Evolutionary conservation across 2,329 filamentous ascomycete species (phyloP).

Genomic region (Aureobasidium sp.): DNA sequence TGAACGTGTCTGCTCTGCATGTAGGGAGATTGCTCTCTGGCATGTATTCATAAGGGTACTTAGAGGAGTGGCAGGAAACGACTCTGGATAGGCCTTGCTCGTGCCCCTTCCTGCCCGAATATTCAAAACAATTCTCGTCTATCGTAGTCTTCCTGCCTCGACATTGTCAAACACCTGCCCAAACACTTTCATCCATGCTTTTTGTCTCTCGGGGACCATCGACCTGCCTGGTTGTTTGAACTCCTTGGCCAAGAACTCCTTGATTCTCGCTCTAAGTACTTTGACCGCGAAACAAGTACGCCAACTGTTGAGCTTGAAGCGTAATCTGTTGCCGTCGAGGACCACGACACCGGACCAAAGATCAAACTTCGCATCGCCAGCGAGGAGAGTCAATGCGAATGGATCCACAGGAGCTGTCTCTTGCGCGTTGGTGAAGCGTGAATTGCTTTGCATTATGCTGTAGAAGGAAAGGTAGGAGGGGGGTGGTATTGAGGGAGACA

Average conservation of each 20-base stretch:
- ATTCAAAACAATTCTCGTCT: not conserved
- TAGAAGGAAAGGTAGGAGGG: slow-evolving; percentile 89
- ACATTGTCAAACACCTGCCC: slow-evolving; percentile 24
- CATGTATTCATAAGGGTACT: no score
- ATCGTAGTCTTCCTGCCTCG: not conserved
- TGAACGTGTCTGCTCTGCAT: no score
- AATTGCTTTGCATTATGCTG: slow-evolving; percentile 89
- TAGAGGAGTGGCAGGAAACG: no score
- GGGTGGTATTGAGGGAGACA: slow-evolving; percentile 30
- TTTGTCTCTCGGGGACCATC: slow-evolving; percentile 32
- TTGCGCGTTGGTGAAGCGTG: slow-evolving; percentile 79
- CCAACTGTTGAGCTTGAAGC: slow-evolving; percentile 82
- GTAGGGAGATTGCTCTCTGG: no score
- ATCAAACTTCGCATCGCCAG: slow-evolving; percentile 84
- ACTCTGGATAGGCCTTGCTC: no score
- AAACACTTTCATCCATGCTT: slow-evolving; percentile 37
- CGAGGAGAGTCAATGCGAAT: slow-evolving; percentile 75
- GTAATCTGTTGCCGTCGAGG: slow-evolving; percentile 78
- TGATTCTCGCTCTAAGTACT: slow-evolving; percentile 62
- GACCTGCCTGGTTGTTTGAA: slow-evolving; percentile 51
- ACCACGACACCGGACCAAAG: slow-evolving; percentile 82
- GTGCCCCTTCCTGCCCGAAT: no score
- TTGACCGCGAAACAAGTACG: slow-evolving; percentile 88
- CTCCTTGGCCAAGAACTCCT: slow-evolving; percentile 64
- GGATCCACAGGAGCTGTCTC: slow-evolving; percentile 62